A percentile compares a stretch with the other conserved stretches of the same genome.
phyloP scores from a whole-genome alignment of 2,329 filamentous ascomycete species.

The Ceratocystis cubensis region DNA sequence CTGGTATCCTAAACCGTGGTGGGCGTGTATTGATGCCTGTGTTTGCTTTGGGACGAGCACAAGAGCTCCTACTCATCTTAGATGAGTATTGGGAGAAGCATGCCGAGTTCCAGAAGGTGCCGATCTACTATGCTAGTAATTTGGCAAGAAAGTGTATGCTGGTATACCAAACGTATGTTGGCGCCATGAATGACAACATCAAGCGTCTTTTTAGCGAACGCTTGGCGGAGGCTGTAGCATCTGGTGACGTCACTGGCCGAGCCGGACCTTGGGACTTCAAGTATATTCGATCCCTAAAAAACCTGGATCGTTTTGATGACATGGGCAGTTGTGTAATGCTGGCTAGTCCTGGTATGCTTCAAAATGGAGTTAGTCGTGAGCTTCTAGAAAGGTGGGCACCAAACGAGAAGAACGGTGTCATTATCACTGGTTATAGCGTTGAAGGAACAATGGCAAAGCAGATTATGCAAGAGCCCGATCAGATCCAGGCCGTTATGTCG shows the following conservation, averaged over 20 bases:
- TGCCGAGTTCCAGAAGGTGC: slow-evolving; percentile 72
- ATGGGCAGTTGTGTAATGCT: slow-evolving; percentile 94
- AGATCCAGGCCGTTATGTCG: slow-evolving; percentile 89
- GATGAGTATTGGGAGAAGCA: slow-evolving; percentile 96
- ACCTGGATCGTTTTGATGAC: slow-evolving; percentile 89
- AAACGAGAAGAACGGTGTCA: slow-evolving; percentile 91
- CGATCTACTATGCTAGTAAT: slow-evolving; percentile 96
- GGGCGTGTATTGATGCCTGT: slow-evolving; percentile 90
- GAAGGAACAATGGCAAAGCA: slow-evolving; percentile 97
- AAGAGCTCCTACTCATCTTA: slow-evolving; percentile 84
- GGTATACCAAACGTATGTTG: slow-evolving; percentile 95
- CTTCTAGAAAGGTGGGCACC: slow-evolving; percentile 92
- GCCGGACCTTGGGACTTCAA: slow-evolving; percentile 95
- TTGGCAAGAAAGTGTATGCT: slow-evolving; percentile 95
- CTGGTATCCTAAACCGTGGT: slow-evolving; percentile 76
- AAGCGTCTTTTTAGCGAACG: slow-evolving; percentile 86
- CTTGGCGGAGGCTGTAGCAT: slow-evolving; percentile 79
- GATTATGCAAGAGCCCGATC: slow-evolving; percentile 86
- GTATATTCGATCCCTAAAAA: slow-evolving; percentile 83
- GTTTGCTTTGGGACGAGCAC: slow-evolving; percentile 84
- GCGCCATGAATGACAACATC: slow-evolving; percentile 98
- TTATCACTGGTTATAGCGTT: slow-evolving; percentile 96
- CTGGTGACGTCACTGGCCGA: slow-evolving; percentile 59
- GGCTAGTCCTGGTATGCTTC: slow-evolving; percentile 93
- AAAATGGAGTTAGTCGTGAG: slow-evolving; percentile 88